Base-by-base conservation (phyloP, 192 early-diverging fungal species). In the Coemansia sp. region DNA sequence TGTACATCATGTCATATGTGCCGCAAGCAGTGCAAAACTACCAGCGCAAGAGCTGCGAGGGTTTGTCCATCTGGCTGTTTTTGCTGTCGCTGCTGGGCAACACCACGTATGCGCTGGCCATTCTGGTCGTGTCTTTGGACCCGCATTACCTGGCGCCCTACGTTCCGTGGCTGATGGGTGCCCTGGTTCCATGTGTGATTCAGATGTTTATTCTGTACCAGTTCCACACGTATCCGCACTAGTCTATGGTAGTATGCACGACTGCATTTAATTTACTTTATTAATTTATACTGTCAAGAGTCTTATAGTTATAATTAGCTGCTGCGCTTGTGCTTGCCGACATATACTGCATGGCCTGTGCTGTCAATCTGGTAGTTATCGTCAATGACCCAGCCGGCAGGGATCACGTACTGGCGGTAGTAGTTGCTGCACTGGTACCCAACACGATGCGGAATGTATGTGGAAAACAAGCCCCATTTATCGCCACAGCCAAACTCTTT, bases 1-100 rank as follows among this genome's bases (percentile, higher is more conserved):
- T 80, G 42, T 80, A 80, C 36, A 80, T 81, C 28, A 72, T 72
- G 63, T 85, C 87, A 8, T 87, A 92, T 54, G 78, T 94, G 52
- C 92, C 92, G 8, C 93, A 95, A 70, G 90, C 90, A 22, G 71
- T 89, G 53, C 85, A 90, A 76, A 95, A 95, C 79, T 86, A 82
- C 67, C 69, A 68, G 57, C 82, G 84, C 62, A 86, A 87, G 74
- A 87, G 85, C 48, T 88, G 87, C 42, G 92, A 92, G 69, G 93
- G 93, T 7, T 80, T 95, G 57, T 88, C 88, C 14, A 62, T 92
- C 34, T 87, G 84, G 61, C 89, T 95, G 85, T 95, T 95, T 65
- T 60, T 87, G 23, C 88, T 90, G 75, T 85, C 86, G 44, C 84
- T 92, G 25, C 58, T 93, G 57, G 93, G 91, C 11, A 95, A 95